phyloP scores from a whole-genome alignment of 208 protist genomes.

The Crithidia acanthocephali region DNA sequence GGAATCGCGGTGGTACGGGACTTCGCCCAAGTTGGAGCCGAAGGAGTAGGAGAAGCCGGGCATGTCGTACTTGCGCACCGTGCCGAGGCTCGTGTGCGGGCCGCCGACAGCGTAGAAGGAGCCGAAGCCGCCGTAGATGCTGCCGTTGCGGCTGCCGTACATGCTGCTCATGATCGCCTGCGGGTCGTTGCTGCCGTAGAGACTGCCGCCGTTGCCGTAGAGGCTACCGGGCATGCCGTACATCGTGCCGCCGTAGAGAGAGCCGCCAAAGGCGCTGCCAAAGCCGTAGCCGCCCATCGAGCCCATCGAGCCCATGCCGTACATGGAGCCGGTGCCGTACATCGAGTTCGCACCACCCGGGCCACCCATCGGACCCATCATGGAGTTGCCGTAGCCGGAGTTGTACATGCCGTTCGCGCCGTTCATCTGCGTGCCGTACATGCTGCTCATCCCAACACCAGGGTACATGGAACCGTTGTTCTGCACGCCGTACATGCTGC shows the following conservation, averaged over 20 bases:
- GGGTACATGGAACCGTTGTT: conserved; percentile 28
- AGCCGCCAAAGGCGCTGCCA: conserved; percentile 37
- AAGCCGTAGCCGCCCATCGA: conserved; percentile 29
- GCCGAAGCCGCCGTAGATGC: conserved; percentile 36
- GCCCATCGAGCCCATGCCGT: conserved; percentile 21
- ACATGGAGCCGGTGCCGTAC: conserved; percentile 30
- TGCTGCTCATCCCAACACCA: conserved; percentile 27
- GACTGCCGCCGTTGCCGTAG: conserved; percentile 48
- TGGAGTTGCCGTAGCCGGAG: conserved; percentile 25
- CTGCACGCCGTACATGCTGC: conserved; percentile 35
- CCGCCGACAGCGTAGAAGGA: conserved; percentile 43
- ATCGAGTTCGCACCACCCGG: conserved; percentile 24
- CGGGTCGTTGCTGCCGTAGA: conserved; percentile 43
- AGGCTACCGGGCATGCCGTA: conserved; percentile 41
- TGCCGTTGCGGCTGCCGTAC: conserved; percentile 39
- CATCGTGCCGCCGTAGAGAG: conserved; percentile 48
- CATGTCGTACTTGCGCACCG: conserved; percentile 43
- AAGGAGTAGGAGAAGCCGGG: conserved; percentile 53
- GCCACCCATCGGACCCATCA: conserved; percentile 16
- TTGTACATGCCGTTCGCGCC: conserved; percentile 19
- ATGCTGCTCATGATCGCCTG: conserved; percentile 45
- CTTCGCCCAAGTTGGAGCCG: conserved; percentile 29
- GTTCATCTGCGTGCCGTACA: conserved; percentile 26
- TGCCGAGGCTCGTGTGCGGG: conserved; percentile 42
- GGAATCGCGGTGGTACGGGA: conserved; percentile 21